A percentile compares a stretch with the other conserved stretches of the same genome.
Conservation (phyloP, 345 rosid genomes). For the Geranium rotundifolium region DNA sequence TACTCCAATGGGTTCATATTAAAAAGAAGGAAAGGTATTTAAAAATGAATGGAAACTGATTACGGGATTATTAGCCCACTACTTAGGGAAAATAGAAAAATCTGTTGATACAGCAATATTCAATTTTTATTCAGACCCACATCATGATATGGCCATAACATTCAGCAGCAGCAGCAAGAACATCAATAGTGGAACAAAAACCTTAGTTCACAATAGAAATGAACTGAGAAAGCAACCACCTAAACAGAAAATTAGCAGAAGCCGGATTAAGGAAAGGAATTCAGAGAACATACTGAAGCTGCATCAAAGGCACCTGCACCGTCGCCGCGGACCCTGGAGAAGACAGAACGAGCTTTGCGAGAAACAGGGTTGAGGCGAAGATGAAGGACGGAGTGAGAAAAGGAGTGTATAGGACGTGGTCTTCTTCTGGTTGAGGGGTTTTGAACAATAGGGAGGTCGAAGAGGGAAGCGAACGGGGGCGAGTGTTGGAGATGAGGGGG, state of each 20-base stretch:
- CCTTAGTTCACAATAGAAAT: neutral
- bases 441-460: constrained; percentile 10
- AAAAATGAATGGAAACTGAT: no score
- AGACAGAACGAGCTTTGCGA: constrained; percentile 11
- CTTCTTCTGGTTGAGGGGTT: constrained; percentile 22
- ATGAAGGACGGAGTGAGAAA: constrained; percentile 8
- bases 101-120: no score
- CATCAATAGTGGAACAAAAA: neutral
- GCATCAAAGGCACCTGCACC: constrained; percentile 28
- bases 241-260: neutral
- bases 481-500: constrained; percentile 18
- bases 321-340: constrained; percentile 22
- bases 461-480: constrained; percentile 5
- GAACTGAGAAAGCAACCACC: neutral
- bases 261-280: neutral
- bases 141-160: neutral
- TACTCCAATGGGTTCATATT: neutral
- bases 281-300: constrained; percentile 37
- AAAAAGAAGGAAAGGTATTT: neutral
- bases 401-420: constrained; percentile 11
- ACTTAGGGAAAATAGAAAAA: no score
- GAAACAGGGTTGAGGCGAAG: constrained; percentile 1
- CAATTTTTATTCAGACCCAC: neutral
- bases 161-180: neutral
- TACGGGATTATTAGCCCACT: no score